A percentile compares a stretch with the other conserved stretches of the same genome.
phyloP scores from a whole-genome alignment of 495 filamentous ascomycete species.

The Sphaerosporella brunnea region DNA sequence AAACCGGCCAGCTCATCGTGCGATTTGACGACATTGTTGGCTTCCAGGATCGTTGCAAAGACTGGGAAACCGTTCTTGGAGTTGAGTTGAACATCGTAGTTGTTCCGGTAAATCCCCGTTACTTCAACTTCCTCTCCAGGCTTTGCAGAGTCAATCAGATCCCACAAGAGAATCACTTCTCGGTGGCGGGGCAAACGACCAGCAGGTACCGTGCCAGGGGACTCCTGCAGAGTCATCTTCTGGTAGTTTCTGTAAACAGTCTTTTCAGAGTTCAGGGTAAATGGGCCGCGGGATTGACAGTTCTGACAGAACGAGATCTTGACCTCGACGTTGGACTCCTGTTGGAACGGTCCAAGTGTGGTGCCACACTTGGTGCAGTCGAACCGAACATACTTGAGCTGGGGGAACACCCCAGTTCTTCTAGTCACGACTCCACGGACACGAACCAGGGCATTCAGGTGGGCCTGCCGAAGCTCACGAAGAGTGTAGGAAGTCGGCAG shows the following conservation, averaged over 20 bases:
- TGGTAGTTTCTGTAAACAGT: constrained; percentile 99
- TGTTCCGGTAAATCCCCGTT: constrained; percentile 95
- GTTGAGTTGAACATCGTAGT: constrained; percentile 92
- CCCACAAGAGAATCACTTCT: constrained; percentile 91
- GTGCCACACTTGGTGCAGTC: constrained; percentile 85
- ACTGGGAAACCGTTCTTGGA: constrained; percentile 99
- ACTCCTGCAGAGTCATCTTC: constrained; percentile 92
- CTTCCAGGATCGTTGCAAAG: constrained; percentile 93
- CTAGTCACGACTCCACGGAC: constrained; percentile 92
- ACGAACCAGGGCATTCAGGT: constrained; percentile 90
- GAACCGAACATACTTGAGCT: constrained; percentile 95
- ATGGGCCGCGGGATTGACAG: constrained; percentile 90
- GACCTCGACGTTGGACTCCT: constrained; percentile 89
- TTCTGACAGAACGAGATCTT: constrained; percentile 94
- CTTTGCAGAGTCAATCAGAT: constrained; percentile 91
- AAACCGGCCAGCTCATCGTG: constrained; percentile 98
- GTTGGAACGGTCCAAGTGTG: constrained; percentile 88
- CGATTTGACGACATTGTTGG: constrained; percentile 89
- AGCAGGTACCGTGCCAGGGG: constrained; percentile 89
- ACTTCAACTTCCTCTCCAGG: constrained; percentile 96
- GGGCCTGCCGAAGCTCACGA: constrained; percentile 84
- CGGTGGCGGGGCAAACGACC: constrained; percentile 88
- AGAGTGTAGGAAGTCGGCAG: constrained; percentile 92
- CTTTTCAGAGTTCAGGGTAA: constrained; percentile 91
- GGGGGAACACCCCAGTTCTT: constrained; percentile 92